A percentile compares a stretch with the other conserved stretches of the same genome.
phyloP scores from a whole-genome alignment of 2,329 filamentous ascomycete species.

The Drechslerella stenobrocha region DNA sequence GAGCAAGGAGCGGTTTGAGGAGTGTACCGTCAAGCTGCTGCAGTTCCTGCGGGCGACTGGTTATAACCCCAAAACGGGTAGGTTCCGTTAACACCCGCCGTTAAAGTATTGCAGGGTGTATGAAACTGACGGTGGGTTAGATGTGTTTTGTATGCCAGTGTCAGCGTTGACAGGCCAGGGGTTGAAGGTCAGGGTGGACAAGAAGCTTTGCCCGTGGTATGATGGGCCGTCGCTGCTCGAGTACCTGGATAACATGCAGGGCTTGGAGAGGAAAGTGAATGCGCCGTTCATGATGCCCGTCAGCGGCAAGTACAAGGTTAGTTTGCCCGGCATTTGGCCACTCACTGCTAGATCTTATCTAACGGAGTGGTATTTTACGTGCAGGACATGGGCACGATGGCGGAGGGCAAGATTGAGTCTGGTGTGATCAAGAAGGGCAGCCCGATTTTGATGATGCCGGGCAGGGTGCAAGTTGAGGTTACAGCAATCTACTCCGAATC shows the following conservation, averaged over 20 bases:
- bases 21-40: constrained; percentile 85
- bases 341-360: neutral
- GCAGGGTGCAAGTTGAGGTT: constrained; percentile 77
- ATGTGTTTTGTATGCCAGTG: constrained; percentile 94
- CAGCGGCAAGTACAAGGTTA: constrained; percentile 79
- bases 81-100: constrained; percentile 32
- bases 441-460: constrained; percentile 91
- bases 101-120: no score
- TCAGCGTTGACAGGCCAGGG: constrained; percentile 83
- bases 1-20: constrained; percentile 88
- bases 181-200: constrained; percentile 84
- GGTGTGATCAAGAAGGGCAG: constrained; percentile 90
- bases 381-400: constrained; percentile 87
- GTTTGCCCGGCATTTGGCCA: neutral
- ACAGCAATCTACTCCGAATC: constrained; percentile 90
- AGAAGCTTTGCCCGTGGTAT: constrained; percentile 78
- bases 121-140: constrained; percentile 56
- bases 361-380: neutral
- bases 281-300: constrained; percentile 99
- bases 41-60: constrained; percentile 89
- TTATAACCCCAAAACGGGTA: constrained; percentile 80
- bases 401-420: constrained; percentile 95
- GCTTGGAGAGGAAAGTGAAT: constrained; percentile 91
- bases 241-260: constrained; percentile 90
- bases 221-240: constrained; percentile 88